Evolutionary conservation across 164 flowering plant species (phyloP), one percentile per base, ranked within the genome.

Genomic region (Vitis amurensis): DNA sequence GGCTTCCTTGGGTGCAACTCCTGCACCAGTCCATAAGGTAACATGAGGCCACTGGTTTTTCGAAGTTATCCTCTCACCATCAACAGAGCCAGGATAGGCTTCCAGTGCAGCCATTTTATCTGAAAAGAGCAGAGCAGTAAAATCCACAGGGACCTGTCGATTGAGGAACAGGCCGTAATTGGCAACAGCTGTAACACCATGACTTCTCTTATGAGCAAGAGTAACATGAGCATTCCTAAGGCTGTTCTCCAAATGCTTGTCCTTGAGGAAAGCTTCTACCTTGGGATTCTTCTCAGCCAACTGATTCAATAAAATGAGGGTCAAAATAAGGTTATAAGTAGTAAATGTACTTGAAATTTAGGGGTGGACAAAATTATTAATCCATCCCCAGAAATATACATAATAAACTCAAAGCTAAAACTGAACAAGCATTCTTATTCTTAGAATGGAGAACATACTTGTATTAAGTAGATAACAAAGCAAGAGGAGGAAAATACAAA

Each of bases 181-280:
- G 11, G 98, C 97, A 27, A 95, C 93, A 44, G 97, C 94, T 59
- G 86, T 71, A 44, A 95, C 88, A 55, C 98, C 99, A 60, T 95
- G 99, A 62, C 90, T 87, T 69, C 85, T 81, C 87, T 90, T 93
- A 81, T 95, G 99, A 13, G 99, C 99, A 58, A 95, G 98, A 59
- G 99, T 95, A 53, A 93, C 80, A 76, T 95, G 99, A 62, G 92
- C 93, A 63, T 71, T 79, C 63, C 49, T 75, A n/a, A 95, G 80
- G 62, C 64, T 82, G 50, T 69, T 78, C 66, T 78, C 76, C 69
- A 89, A 47, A 64, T 82, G 72, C 68, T 82, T 88, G 68, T 82
- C 87, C 70, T 82, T 67, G 48, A 88, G 76, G 73, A 92, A 84
- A 56, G 76, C 80, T 78, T 81, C 74, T 11, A 88, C 76, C 59